Base-by-base conservation (phyloP, 1,284 basidiomycete genomes). In the Sporisorium graminicola region DNA sequence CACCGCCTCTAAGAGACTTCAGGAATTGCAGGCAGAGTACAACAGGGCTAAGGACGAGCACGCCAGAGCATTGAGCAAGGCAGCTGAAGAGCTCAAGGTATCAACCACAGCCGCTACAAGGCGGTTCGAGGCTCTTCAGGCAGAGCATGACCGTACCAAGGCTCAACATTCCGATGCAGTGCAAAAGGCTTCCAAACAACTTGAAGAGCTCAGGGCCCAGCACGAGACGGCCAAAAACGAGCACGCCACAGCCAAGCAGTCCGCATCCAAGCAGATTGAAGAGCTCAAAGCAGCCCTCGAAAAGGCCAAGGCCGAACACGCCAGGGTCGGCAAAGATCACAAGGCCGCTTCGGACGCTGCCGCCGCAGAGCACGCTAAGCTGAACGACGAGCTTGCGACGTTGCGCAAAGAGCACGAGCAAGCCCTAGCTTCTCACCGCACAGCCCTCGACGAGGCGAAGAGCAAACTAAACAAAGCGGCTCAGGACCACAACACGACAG, bases 321-420 rank as follows among this genome's bases (percentile, higher is more conserved):
- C 58, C 12, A 54, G 44, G 35, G 53, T 31, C 26, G n/a, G 42
- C n/a, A 16, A 46, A 26, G 51, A 68, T 43, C 59, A 68, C 51
- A 54, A 58, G 16, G 18, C 37, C 12, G 44, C 46, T 18, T 29
- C 29, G 20, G 61, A 70, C 58, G 18, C 63, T n/a, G 46, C 52
- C 18, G 40, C 37, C 8, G 51, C 65, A 20, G 65, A 65, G 22
- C 53, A 37, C 16, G 12, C 46, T 31, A 47, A 58, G 35, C 58
- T 63, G 26, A 42, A 4, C 22, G 29, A 46, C 5, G 53, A 65
- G 44, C 69, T 72, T n/a, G 56, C 65, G 6, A 31, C 55, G 24
- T 22, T 67, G 22, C 64, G 61, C 55, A 55, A 51, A 20, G 58
- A 50, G 27, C 66, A 69, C 51, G 59, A 52, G 6, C 12, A 33